Base-by-base conservation (phyloP, 1,284 basidiomycete genomes). In the Cryptococcus jaspeensis region DNA sequence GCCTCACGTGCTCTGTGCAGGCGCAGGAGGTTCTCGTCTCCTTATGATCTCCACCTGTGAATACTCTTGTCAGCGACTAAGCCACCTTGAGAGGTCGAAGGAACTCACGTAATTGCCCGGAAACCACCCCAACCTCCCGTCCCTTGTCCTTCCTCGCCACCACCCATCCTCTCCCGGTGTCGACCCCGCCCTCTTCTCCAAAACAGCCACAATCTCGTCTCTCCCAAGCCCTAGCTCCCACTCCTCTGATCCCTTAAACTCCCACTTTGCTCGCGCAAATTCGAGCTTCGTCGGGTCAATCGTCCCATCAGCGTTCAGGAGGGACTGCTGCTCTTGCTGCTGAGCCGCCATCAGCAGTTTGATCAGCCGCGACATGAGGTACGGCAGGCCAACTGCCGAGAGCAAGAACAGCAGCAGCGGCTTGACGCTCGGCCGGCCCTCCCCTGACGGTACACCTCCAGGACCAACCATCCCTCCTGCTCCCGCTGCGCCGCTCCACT, bases 91-190 rank as follows among this genome's bases (percentile, higher is more conserved):
- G 40, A 50, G n/a, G 13, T 23, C 4, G 40, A 12, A 18, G 5
- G 13, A n/a, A 67, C 69, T 63, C 64, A 92, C 90, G 83, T 88
- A 94, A 67, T 90, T 94, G 63, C 83, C 85, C 1, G 95, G 95
- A 84, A 99, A 97, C 93, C 93, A 99, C 0, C 95, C 95, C 65
- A 92, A 87, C 61, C 88, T 83, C 0, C 95, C 96, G 66, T 99
- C 94, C 56, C 95, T 83, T 59, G 91, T 95, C 50, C 95, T 81
- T 0, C 95, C 95, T 73, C 88, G 88, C 93, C 94, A 99, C 95
- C 96, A 99, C 48, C 93, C 92, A 15, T 83, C 84, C 57, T 87
- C 86, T 23, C 88, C 84, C 49, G 87, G 87, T 39, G 84, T 65
- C 55, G 87, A 79, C n/a, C 87, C 87, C 65, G 89, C 86, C 59